Evolutionary conservation across 352 stramenopile species (phyloP), one percentile per base, ranked within the genome.

Genomic region (Globisporangium cylindrosporum): DNA sequence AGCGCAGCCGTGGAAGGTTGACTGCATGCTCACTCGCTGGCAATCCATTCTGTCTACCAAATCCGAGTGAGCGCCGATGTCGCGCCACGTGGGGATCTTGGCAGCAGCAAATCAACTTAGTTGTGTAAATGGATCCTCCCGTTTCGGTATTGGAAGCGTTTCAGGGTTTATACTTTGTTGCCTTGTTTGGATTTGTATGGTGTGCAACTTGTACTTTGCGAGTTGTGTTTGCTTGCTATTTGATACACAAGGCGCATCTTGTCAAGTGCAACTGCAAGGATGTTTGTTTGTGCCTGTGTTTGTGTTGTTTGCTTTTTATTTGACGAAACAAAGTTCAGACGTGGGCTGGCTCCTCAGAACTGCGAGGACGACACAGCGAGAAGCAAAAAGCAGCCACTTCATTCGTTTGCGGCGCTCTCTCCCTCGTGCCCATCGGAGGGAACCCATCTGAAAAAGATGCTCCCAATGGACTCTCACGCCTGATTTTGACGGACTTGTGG

Each of bases 361-460:
- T 55, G 48, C 48, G 20, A 55, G n/a, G 48, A 55, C 20, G 48
- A 56, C n/a, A 29, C 29, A 32, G 29, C 29, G 29, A 32, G 29
- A 32, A 32, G 8, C 49, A 24, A 8, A n/a, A 51, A 27, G 49
- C 8, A 56, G n/a, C 20, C 48, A 55, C 22, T 55, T 55, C 36
- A 55, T 55, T 55, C 48, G 48, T 55, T 27, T 27, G 48, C n/a
- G 22, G 43, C 43, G 10, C 43, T 51, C 43, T 51, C 43, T 32
- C 29, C 29, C 29, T 24, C 43, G 43, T 51, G 49, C n/a, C 49
- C 49, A 29, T 56, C 49, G n/a, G 22, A 56, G 49, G 22, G 49
- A 56, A 27, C 22, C n/a, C 49, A 56, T 56, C 9, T 56, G 49
- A 56, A 55, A 22, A 54, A 29, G n/a, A 55, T 55, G n/a, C 48